Evolutionary conservation across 2,329 filamentous ascomycete species (phyloP), one percentile per base, ranked within the genome.

Genomic region (Teratosphaeria nubilosa): DNA sequence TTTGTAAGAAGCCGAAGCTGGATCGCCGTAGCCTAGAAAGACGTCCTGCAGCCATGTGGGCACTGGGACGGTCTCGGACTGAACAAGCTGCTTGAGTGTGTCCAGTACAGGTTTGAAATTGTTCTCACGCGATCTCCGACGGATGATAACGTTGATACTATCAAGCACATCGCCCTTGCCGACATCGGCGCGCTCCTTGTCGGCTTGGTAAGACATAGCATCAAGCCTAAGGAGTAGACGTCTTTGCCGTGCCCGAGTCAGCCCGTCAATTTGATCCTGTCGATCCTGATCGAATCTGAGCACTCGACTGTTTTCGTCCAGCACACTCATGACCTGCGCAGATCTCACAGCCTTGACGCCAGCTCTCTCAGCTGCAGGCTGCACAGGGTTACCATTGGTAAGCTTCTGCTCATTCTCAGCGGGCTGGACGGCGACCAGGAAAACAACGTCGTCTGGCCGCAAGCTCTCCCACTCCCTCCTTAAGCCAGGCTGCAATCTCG

Each of bases 11-110:
- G 94, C 94, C 59, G 88, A 86, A 31, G 90, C 83, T 59, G 94
- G 92, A 72, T 99, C 91, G 53, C 94, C 94, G 71, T 95, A 97
- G 2, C 94, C 94, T n/a, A 99, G 78, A 72, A 97, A 99, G 10
- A 97, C 92, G 65, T 97, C 94, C 68, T 96, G 90, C 51, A 99
- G 79, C 94, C 94, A 99, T 1, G 86, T 83, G 14, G 94, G 91
- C 56, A 97, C 80, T 6, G 89, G 88, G 9, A 57, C 22, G 92
- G 86, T 48, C 65, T 95, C 89, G 0, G 91, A 91, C 34, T 95
- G 78, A 1, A 90, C 87, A 31, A 99, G 81, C 63, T 84, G 88
- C 68, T 87, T 89, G 69, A 99, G 95, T 1, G 91, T 96, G 67
- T 96, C 89, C 37, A 99, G 79, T 10, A 99, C 86, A 10, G 91